phyloP scores from a whole-genome alignment of 106 monocot species.

The Hemerocallis citrina region DNA sequence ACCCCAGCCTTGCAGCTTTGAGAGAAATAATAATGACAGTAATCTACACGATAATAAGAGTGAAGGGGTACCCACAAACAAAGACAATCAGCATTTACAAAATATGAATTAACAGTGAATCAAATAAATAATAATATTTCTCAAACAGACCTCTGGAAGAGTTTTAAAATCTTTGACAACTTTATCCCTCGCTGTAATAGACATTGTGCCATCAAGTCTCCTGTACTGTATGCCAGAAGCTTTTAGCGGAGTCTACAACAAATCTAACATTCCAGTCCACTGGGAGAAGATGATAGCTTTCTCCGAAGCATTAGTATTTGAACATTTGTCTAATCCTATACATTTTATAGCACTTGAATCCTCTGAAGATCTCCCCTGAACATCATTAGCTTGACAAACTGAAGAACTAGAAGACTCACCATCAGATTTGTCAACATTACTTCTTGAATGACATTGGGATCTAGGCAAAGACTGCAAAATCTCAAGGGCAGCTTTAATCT shows the following conservation, averaged over 20 bases:
- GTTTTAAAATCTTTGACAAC: slow-evolving; percentile 90
- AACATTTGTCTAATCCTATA: not conserved
- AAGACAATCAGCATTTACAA: not conserved
- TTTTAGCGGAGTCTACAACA: slow-evolving; percentile 67
- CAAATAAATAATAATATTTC: too few species aligned
- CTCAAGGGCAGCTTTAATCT: slow-evolving; percentile 70
- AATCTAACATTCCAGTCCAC: slow-evolving; percentile 95
- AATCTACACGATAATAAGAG: slow-evolving; percentile 27
- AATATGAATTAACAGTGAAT: not conserved
- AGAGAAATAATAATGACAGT: slow-evolving; percentile 96
- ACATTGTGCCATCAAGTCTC: slow-evolving; percentile 94
- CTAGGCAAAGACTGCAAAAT: slow-evolving; percentile 67
- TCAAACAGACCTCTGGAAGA: slow-evolving; percentile 62
- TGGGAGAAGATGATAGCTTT: slow-evolving; percentile 98
- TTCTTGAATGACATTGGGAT: slow-evolving; percentile 8
- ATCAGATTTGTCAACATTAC: slow-evolving; percentile 1
- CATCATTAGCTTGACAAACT: slow-evolving; percentile 6
- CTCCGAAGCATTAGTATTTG: slow-evolving; percentile 27
- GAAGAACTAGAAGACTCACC: slow-evolving; percentile 10
- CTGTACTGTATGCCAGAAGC: slow-evolving; percentile 53
- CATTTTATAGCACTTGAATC: slow-evolving; percentile 7
- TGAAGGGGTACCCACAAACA: not conserved
- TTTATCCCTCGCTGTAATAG: slow-evolving; percentile 73
- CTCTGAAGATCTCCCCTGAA: not conserved
- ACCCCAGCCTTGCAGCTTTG: slow-evolving; percentile 92